These are phyloP conservation scores for Albatrellus ellisii DNA, from an alignment of 768 basidiomycete genomes.

Conservation along the genomic window DNA sequence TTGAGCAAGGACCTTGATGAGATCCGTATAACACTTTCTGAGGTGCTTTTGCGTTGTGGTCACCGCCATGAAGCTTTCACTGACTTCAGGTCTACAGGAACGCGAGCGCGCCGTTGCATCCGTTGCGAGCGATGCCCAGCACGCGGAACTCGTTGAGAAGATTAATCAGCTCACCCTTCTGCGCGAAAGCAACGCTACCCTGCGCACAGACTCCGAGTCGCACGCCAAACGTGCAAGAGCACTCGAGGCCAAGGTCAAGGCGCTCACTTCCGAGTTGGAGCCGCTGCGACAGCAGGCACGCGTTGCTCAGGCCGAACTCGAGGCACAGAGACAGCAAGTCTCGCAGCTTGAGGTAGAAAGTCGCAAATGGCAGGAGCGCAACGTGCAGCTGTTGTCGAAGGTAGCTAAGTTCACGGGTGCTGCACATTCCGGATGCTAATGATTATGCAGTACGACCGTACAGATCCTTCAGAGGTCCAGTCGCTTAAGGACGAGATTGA, in stretches of 20 bases:
- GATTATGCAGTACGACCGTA: slow-evolving; percentile 59
- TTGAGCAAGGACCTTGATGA: slow-evolving; percentile 59
- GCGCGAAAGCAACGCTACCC: slow-evolving; percentile 78
- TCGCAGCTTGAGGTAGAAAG: slow-evolving; percentile 63
- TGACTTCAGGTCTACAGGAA: slow-evolving; percentile 34
- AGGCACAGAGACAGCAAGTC: slow-evolving; percentile 53
- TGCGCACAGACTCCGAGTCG: slow-evolving; percentile 66
- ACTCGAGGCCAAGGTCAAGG: slow-evolving; percentile 48
- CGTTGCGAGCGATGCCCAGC: slow-evolving; percentile 63
- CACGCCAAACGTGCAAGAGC: slow-evolving; percentile 55
- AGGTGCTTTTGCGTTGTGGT: slow-evolving; percentile 28
- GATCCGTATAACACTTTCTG: slow-evolving; percentile 51
- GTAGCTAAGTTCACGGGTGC: slow-evolving; percentile 22
- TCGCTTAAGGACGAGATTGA: slow-evolving; percentile 63
- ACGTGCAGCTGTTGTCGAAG: slow-evolving; percentile 69
- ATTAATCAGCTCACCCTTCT: slow-evolving; percentile 81
- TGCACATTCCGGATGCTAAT: not conserved
- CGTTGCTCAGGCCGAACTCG: slow-evolving; percentile 58
- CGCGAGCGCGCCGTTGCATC: slow-evolving; percentile 65
- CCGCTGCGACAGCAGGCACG: slow-evolving; percentile 64
- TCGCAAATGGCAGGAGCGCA: slow-evolving; percentile 75
- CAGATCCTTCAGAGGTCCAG: slow-evolving; percentile 78
- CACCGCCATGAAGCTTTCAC: slow-evolving; percentile 1
- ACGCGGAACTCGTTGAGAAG: slow-evolving; percentile 71
- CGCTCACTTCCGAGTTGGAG: slow-evolving; percentile 48